Conservation (phyloP, 495 filamentous ascomycete genomes). For the Podospora conica region DNA sequence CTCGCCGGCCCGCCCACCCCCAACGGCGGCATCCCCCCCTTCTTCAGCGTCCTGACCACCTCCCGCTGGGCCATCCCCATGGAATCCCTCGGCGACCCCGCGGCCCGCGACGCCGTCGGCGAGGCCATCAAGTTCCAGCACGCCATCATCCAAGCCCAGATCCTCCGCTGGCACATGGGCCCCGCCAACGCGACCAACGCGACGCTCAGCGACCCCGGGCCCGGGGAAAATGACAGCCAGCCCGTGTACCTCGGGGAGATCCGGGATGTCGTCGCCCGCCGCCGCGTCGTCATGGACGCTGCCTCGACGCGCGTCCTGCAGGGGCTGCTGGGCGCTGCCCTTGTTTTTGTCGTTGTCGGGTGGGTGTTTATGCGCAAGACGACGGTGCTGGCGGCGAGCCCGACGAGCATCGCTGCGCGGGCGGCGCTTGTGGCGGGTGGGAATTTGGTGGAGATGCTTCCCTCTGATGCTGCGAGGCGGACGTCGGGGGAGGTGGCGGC, state of each 20-base stretch:
- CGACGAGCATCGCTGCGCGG: conserved; percentile 8
- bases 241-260: conserved; percentile 1
- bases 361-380: conserved; percentile 9
- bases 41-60: conserved; percentile 16
- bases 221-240: background rate
- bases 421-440: conserved; percentile 9
- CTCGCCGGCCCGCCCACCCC: background rate
- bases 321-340: conserved; percentile 9
- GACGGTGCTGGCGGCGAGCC: conserved; percentile 8
- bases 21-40: conserved; percentile 3
- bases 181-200: conserved; percentile 13
- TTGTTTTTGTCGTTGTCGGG: background rate
- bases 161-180: background rate
- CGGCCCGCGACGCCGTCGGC: background rate
- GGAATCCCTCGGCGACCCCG: conserved; percentile 10
- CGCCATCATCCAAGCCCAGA: conserved; percentile 21
- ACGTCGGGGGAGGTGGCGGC: background rate
- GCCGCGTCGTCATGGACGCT: conserved; percentile 16
- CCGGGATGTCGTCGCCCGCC: background rate
- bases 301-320: conserved; percentile 17
- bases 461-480: background rate
- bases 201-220: background rate
- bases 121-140: conserved; percentile 22
- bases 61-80: conserved; percentile 18
- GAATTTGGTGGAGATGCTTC: conserved; percentile 5